These are phyloP conservation scores for Teunomyces barrocoloradensis DNA, from an alignment of 805 yeast species.

Conservation along the genomic window DNA sequence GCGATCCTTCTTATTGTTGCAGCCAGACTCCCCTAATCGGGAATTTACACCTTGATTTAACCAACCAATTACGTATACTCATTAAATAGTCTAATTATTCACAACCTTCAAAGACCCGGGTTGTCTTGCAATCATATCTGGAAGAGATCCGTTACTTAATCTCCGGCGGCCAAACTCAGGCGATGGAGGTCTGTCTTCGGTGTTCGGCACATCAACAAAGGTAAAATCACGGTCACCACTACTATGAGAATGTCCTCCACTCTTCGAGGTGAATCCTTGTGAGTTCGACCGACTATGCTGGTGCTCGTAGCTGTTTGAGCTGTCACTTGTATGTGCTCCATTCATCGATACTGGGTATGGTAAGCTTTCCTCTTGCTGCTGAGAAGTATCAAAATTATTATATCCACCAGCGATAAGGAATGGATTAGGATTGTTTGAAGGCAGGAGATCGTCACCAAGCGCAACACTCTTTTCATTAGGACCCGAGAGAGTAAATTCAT, in stretches of 20 bases:
- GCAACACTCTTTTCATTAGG: conserved; percentile 19
- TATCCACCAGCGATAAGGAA: conserved; percentile 21
- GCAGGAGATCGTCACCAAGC: conserved; percentile 5
- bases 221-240: conserved; percentile 11
- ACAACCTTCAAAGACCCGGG: conserved; percentile 52
- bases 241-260: conserved; percentile 6
- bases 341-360: conserved; percentile 2
- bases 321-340: conserved; percentile 1
- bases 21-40: not conserved
- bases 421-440: conserved; percentile 19
- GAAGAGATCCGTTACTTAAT: conserved; percentile 54
- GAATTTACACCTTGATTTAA: not conserved
- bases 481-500: conserved; percentile 31
- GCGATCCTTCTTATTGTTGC: not conserved
- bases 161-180: conserved; percentile 46
- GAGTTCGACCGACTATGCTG: conserved; percentile 13
- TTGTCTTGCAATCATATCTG: conserved; percentile 45
- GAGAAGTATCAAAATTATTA: conserved; percentile 13
- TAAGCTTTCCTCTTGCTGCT: conserved; percentile 1
- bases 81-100: conserved; percentile 23
- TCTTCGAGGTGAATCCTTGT: conserved; percentile 4
- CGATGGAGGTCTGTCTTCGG: conserved; percentile 6
- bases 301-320: conserved; percentile 2
- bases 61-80: not conserved
- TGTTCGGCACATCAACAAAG: conserved; percentile 1